Conservation (phyloP, 2,329 filamentous ascomycete genomes). For the Ophiostoma piceae region DNA sequence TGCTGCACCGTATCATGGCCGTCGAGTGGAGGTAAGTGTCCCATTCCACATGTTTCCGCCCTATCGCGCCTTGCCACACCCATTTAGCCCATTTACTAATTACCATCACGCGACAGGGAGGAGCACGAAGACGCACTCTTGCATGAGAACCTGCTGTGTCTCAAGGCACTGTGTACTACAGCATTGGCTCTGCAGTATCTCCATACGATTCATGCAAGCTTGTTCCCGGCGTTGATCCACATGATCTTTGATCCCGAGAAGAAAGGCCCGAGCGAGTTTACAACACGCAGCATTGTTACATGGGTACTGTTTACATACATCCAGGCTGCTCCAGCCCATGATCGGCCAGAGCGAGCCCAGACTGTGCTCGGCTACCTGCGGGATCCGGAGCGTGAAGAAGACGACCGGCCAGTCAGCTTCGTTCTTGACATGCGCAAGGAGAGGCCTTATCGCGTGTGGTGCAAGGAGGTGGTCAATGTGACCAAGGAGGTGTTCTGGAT, state of each 20-base stretch:
- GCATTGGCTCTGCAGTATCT: constrained; percentile 79
- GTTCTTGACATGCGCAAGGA: constrained; percentile 83
- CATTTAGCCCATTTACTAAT: background rate
- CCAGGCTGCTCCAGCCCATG: constrained; percentile 55
- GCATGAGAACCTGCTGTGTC: constrained; percentile 84
- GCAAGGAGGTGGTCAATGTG: constrained; percentile 83
- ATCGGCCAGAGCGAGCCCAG: constrained; percentile 63
- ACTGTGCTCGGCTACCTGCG: constrained; percentile 74
- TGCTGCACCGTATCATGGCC: constrained; percentile 87
- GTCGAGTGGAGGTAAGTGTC: constrained; percentile 82
- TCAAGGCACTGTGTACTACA: constrained; percentile 92
- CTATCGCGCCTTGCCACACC: background rate
- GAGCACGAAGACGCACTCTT: constrained; percentile 92
- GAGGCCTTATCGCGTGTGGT: constrained; percentile 88
- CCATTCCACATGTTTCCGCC: constrained; percentile 5
- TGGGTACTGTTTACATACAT: constrained; percentile 87
- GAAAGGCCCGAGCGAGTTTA: constrained; percentile 95
- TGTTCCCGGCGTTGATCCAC: constrained; percentile 79
- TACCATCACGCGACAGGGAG: constrained; percentile 52
- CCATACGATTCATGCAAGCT: constrained; percentile 66
- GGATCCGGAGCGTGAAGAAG: constrained; percentile 71
- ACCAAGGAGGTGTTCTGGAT: constrained; percentile 99
- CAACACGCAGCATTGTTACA: constrained; percentile 82
- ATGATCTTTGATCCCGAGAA: constrained; percentile 98
- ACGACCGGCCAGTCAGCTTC: constrained; percentile 72